phyloP scores from a whole-genome alignment of 768 basidiomycete species.

The Sarcomyxa edulis region DNA sequence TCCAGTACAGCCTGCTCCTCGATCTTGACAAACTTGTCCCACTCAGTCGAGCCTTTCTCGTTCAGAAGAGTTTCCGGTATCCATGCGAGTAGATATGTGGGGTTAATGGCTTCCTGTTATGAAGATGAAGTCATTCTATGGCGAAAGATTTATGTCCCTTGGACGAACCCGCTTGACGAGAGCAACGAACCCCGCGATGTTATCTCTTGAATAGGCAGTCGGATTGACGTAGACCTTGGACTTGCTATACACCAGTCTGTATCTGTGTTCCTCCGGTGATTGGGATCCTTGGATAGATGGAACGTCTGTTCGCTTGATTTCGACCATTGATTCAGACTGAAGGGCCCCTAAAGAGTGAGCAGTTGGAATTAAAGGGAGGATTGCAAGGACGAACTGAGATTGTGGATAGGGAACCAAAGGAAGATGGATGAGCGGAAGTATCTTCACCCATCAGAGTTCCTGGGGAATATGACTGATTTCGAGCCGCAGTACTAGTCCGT shows the following conservation, averaged over 20 bases:
- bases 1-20: conserved; percentile 58
- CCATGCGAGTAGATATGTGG: conserved; percentile 85
- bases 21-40: conserved; percentile 85
- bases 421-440: conserved; percentile 25
- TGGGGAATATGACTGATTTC: not conserved
- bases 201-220: conserved; percentile 86
- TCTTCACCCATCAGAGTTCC: conserved; percentile 11
- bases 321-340: conserved; percentile 67
- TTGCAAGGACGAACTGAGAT: conserved; percentile 35
- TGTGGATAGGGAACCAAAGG: conserved; percentile 42
- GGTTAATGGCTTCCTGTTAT: conserved; percentile 64
- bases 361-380: conserved; percentile 6
- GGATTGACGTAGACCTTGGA: conserved; percentile 96
- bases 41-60: conserved; percentile 77
- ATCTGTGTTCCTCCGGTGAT: conserved; percentile 50
- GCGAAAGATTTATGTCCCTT: conserved; percentile 3
- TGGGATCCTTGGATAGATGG: conserved; percentile 11
- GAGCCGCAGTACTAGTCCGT: not conserved
- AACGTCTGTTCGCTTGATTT: conserved; percentile 50
- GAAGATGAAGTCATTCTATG: conserved; percentile 4
- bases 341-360: conserved; percentile 1
- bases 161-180: conserved; percentile 79
- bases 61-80: conserved; percentile 84
- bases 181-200: conserved; percentile 90
- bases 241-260: conserved; percentile 82